Evolutionary conservation across 208 protist species (phyloP).

Genomic region (Giardia muris): DNA sequence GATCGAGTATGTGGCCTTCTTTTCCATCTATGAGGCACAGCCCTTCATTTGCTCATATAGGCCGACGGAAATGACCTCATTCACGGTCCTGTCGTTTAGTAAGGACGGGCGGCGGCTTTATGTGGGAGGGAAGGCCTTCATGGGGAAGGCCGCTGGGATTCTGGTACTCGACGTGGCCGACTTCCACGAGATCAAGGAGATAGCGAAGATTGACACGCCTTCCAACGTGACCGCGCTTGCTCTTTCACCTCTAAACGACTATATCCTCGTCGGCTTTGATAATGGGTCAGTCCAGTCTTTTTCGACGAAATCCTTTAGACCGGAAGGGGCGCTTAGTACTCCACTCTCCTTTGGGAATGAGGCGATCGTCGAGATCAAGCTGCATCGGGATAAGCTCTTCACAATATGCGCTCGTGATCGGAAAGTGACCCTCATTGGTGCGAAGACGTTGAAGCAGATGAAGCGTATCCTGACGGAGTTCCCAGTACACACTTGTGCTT

Average conservation of each 20-base stretch:
- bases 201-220: neutral
- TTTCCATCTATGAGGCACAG: neutral
- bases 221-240: neutral
- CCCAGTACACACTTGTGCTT: neutral
- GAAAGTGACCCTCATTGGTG: neutral
- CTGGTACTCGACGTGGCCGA: neutral
- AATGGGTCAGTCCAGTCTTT: neutral
- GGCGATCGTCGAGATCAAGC: neutral
- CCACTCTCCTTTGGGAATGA: neutral
- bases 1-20: neutral
- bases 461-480: neutral
- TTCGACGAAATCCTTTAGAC: neutral
- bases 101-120: neutral
- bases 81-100: neutral
- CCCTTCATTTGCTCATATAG: neutral
- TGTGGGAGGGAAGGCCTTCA: neutral
- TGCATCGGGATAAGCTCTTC: neutral
- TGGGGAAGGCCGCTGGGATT: neutral
- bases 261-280: neutral
- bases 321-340: neutral
- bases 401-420: neutral
- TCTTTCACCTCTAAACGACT: neutral
- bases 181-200: neutral
- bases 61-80: neutral
- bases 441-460: neutral